phyloP scores from a whole-genome alignment of 2,329 filamentous ascomycete genomes.

The Penicillium sp. region DNA sequence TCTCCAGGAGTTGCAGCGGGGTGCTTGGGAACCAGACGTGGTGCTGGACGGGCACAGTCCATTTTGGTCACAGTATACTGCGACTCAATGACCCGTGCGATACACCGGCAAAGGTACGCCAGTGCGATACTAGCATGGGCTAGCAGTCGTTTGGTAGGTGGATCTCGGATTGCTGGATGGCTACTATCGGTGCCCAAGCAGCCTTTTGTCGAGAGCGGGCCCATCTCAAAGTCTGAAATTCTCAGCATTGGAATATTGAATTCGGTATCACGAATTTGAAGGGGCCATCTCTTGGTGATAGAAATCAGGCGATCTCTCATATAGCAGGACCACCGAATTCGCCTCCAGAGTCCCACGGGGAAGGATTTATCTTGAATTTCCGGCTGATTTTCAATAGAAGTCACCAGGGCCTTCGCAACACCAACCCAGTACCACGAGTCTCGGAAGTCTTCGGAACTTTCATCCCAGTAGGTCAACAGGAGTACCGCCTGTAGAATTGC shows the following conservation, averaged over 20 bases:
- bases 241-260: constrained; percentile 2
- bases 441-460: neutral
- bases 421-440: neutral
- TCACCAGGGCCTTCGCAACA: neutral
- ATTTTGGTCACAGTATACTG: no score
- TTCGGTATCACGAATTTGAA: neutral
- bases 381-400: neutral
- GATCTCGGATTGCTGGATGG: constrained; percentile 8
- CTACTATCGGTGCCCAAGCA: constrained; percentile 3
- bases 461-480: constrained; percentile 6
- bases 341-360: neutral
- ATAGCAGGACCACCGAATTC: constrained; percentile 2
- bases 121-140: neutral
- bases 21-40: neutral
- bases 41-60: neutral
- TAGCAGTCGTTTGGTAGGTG: neutral
- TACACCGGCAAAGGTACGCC: neutral
- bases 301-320: constrained; percentile 7
- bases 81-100: no score
- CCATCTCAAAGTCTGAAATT: constrained; percentile 2
- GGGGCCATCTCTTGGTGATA: neutral
- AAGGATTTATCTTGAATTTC: neutral
- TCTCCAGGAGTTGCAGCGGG: neutral
- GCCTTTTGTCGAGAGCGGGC: constrained; percentile 2
- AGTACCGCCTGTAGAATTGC: constrained; percentile 4